Percentiles rank a stretch among this genome's conserved stretches.
Evolutionary conservation across 305 asterid genomes (phyloP).

Genomic region (Rubia tinctorum): DNA sequence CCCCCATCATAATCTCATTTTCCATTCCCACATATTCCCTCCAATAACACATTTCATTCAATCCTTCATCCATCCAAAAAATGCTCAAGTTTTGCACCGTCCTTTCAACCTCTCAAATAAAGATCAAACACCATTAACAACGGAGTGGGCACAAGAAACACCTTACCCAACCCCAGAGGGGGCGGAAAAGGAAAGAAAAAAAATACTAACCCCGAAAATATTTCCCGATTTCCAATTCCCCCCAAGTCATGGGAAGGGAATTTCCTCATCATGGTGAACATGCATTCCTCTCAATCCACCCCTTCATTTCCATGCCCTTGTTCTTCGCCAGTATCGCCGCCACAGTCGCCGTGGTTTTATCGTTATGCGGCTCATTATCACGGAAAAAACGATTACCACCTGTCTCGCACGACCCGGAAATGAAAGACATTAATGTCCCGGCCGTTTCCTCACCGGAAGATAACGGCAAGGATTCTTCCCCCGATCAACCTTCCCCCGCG

Average conservation of each 20-base stretch:
- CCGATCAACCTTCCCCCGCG: neutral
- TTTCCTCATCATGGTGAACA: constrained; percentile 23
- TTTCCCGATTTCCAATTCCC: constrained; percentile 11
- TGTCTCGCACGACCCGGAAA: constrained; percentile 9
- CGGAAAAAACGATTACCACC: constrained; percentile 13
- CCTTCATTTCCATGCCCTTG: constrained; percentile 24
- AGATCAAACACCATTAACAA: neutral
- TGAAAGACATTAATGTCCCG: neutral
- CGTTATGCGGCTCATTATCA: constrained; percentile 35
- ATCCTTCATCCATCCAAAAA: neutral
- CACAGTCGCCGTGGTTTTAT: constrained; percentile 25
- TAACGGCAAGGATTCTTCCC: neutral
- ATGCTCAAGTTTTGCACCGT: neutral
- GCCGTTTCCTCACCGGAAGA: neutral
- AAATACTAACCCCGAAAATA: neutral
- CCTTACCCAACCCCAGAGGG: neutral
- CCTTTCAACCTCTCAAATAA: neutral
- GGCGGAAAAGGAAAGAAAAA: neutral
- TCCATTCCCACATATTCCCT: constrained; percentile 1
- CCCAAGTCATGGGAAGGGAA: constrained; percentile 39
- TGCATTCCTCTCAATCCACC: constrained; percentile 19
- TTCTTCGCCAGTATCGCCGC: constrained; percentile 27
- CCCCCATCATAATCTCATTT: neutral
- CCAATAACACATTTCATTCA: neutral
- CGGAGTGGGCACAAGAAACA: neutral